phyloP scores from a whole-genome alignment of 2,329 filamentous ascomycete genomes.

The Cucurbitaria berberidis region DNA sequence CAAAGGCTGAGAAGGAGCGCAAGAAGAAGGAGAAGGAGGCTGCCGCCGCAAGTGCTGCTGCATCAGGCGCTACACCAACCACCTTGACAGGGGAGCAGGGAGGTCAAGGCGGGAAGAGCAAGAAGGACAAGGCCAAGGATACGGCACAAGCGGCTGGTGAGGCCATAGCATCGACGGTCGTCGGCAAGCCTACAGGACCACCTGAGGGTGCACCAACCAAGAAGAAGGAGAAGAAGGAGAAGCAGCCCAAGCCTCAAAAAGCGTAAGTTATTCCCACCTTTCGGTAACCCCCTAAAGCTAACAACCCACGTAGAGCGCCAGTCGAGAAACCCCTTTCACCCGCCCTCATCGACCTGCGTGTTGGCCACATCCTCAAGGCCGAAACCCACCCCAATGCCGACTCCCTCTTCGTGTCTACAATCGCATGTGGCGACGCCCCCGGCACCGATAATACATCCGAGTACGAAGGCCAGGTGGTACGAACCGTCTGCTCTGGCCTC shows the following conservation, averaged over 20 bases:
- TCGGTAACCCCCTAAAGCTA: constrained; percentile 8
- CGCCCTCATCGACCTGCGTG: constrained; percentile 87
- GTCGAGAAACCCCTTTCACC: constrained; percentile 80
- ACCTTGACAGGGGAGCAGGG: constrained; percentile 43
- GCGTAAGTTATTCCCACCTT: constrained; percentile 30
- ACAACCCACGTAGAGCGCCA: constrained; percentile 52
- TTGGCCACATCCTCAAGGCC: constrained; percentile 96
- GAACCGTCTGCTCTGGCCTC: constrained; percentile 95
- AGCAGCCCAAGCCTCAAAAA: constrained; percentile 75
- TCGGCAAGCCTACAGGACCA: constrained; percentile 48
- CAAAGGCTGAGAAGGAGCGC: constrained; percentile 94
- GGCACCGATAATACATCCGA: constrained; percentile 88
- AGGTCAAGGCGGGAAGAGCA: constrained; percentile 57
- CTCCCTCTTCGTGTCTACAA: constrained; percentile 92
- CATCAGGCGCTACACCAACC: constrained; percentile 54
- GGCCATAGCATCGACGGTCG: constrained; percentile 56
- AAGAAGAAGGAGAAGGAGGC: constrained; percentile 93
- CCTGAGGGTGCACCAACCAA: constrained; percentile 52
- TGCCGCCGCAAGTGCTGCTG: constrained; percentile 61
- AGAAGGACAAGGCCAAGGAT: constrained; percentile 55
- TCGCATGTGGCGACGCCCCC: constrained; percentile 87
- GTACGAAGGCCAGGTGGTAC: constrained; percentile 87
- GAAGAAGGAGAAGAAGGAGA: constrained; percentile 90
- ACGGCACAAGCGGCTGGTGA: constrained; percentile 62
- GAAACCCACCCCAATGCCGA: constrained; percentile 96